Evolutionary conservation across 257 asterid species (phyloP), one percentile per base, ranked within the genome.

Genomic region (Przewalskia tangutica): DNA sequence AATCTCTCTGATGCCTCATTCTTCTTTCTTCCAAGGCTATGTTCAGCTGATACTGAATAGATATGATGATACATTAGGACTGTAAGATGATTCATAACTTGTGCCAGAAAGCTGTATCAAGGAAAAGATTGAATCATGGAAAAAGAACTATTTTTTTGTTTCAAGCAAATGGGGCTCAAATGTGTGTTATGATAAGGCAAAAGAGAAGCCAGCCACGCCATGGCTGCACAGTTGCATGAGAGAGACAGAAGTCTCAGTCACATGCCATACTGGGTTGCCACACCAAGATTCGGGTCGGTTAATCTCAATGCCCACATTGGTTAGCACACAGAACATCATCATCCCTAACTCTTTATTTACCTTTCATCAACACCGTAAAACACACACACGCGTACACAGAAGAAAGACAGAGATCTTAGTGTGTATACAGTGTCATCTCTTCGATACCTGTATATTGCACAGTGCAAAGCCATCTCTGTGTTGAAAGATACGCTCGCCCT

Each of bases 251-350:
- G 6, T 14, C 40, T 46, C 67, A 46, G 42, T 51, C 83, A 68
- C 11, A 32, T 7, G 78, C 67, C 89, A 64, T 32, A 6, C 9
- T 40, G 80, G 85, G 80, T 83, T 60, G 92, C 87, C 86, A 78
- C 13, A 50, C 90, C 89, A 87, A 87, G 88, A 85, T 87, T 84
- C 86, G 82, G 84, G 81, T 66, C 73, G 59, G 65, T n/a, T 83
- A 18, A 77, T 56, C 82, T 50, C 82, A 5, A 51, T 60, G 81
- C 84, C 85, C 79, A 36, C 12, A 64, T 32, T 6, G 5, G 20
- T 23, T 12, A 32, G 5, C 71, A 23, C 27, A 23, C 5, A 62
- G 17, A 62, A 59, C 13, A 59, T 8, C 44, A 64, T 32, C 71
- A 64, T 64, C 20, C 32, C 6, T 12, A 5, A 46, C 71, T 12